Conservation (phyloP, 2,329 filamentous ascomycete species). For the Aspergillus sclerotialis region DNA sequence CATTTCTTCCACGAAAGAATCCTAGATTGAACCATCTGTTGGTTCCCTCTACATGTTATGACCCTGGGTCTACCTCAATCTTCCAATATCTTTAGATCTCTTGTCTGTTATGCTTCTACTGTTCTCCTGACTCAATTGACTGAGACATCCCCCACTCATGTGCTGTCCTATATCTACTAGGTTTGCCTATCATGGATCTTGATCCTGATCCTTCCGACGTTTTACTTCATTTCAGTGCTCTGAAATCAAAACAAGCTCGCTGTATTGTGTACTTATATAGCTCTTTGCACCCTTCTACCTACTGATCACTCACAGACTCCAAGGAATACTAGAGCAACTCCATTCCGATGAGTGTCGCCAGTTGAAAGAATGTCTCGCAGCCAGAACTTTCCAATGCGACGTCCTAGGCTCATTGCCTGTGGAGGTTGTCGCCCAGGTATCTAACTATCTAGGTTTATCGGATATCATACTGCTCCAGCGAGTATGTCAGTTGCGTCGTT, state of each 20-base stretch:
- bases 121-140: too few species aligned
- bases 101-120: too few species aligned
- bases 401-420: slow-evolving; percentile 25
- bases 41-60: too few species aligned
- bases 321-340: slow-evolving; percentile 21
- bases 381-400: slow-evolving; percentile 23
- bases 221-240: slow-evolving; percentile 13
- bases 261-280: slow-evolving; percentile 9
- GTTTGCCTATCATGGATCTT: background rate
- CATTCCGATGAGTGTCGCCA: slow-evolving; percentile 24
- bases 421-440: slow-evolving; percentile 25
- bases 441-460: slow-evolving; percentile 16
- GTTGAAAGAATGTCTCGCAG: slow-evolving; percentile 13
- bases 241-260: slow-evolving; percentile 16
- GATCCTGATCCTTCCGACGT: slow-evolving; percentile 1
- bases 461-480: slow-evolving; percentile 23
- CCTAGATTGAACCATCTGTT: too few species aligned
- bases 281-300: slow-evolving; percentile 4
- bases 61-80: too few species aligned
- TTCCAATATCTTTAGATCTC: too few species aligned
- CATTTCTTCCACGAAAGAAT: too few species aligned
- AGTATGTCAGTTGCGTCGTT: slow-evolving; percentile 12
- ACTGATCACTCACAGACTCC: slow-evolving; percentile 15
- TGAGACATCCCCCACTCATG: too few species aligned
- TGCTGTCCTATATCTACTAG: background rate